phyloP scores from a whole-genome alignment of 768 basidiomycete species.

The Daedaleopsis nitida region DNA sequence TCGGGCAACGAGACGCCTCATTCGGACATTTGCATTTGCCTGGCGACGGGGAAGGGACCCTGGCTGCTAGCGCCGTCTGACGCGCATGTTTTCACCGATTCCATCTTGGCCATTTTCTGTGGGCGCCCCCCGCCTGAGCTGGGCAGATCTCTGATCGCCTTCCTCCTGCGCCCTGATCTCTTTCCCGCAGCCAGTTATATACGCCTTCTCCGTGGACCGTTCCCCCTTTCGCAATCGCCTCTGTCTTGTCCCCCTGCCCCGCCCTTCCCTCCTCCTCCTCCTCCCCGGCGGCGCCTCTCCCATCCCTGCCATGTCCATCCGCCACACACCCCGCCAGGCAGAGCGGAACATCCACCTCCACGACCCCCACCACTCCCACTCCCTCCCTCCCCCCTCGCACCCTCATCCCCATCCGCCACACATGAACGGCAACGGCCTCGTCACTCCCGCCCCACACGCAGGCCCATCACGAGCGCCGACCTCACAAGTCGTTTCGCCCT shows the following conservation, averaged over 20 bases:
- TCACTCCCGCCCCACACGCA: conserved; percentile 43
- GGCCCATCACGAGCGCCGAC: conserved; percentile 30
- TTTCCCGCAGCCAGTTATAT: conserved; percentile 22
- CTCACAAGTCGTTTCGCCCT: conserved; percentile 25
- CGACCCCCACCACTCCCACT: conserved; percentile 51
- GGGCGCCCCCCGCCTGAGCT: conserved; percentile 17
- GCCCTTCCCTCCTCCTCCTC: conserved; percentile 16
- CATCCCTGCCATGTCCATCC: conserved; percentile 52
- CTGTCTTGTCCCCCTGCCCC: conserved; percentile 24
- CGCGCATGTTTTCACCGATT: conserved; percentile 20
- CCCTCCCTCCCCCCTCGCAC: conserved; percentile 44
- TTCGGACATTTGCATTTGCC: conserved; percentile 21
- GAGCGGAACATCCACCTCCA: conserved; percentile 68
- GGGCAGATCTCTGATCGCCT: conserved; percentile 33
- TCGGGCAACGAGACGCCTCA: conserved; percentile 13
- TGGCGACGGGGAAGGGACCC: conserved; percentile 14
- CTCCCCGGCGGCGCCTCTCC: conserved; percentile 28
- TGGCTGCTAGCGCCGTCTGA: neutral
- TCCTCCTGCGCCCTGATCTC: conserved; percentile 34
- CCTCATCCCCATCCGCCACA: conserved; percentile 44
- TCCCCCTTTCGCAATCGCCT: conserved; percentile 6
- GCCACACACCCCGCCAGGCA: conserved; percentile 60
- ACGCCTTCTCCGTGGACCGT: conserved; percentile 2
- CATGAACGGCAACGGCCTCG: conserved; percentile 55
- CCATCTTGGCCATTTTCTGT: conserved; percentile 21